Base-by-base conservation (phyloP, 768 basidiomycete species). In the Gloeostereum incarnatum region DNA sequence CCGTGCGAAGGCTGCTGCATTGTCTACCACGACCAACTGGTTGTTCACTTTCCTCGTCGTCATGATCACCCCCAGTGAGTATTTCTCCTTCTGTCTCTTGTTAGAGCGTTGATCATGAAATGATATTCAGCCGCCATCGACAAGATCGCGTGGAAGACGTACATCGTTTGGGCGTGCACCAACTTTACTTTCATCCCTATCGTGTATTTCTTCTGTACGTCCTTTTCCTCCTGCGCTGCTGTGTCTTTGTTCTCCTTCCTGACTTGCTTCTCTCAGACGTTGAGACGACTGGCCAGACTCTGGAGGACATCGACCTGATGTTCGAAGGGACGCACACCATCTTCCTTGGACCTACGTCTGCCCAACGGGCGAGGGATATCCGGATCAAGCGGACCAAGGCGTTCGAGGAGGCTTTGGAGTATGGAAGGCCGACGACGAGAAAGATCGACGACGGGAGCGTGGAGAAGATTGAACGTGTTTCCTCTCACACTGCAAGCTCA, bases 41-140 rank as follows among this genome's bases (percentile, higher is more conserved):
- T 23, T 37, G 36, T 37, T 37, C 22, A 37, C 36, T 23, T 37
- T 37, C 36, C 13, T 37, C 20, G 36, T 37, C 16, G 36, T 37
- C 18, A 37, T 37, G 36, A 25, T 37, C n/a, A 37, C 36, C 4
- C 36, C 36, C 16, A n/a, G n/a, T n/a, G n/a, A n/a, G n/a, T n/a
- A n/a, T n/a, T n/a, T n/a, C n/a, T n/a, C n/a, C n/a, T n/a, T n/a
- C n/a, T n/a, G n/a, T n/a, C n/a, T n/a, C n/a, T n/a, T n/a, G n/a
- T n/a, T n/a, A n/a, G n/a, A n/a, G n/a, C n/a, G n/a, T n/a, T n/a
- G n/a, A n/a, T n/a, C n/a, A n/a, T n/a, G n/a, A n/a, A n/a, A n/a
- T n/a, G n/a, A n/a, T n/a, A n/a, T n/a, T n/a, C n/a, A n/a, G 36
- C 26, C n/a, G 36, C 36, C 24, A 37, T 37, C 19, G 36, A 37